Conservation (phyloP, 2,329 filamentous ascomycete species). For the Arthrobotrys entomopaga region DNA sequence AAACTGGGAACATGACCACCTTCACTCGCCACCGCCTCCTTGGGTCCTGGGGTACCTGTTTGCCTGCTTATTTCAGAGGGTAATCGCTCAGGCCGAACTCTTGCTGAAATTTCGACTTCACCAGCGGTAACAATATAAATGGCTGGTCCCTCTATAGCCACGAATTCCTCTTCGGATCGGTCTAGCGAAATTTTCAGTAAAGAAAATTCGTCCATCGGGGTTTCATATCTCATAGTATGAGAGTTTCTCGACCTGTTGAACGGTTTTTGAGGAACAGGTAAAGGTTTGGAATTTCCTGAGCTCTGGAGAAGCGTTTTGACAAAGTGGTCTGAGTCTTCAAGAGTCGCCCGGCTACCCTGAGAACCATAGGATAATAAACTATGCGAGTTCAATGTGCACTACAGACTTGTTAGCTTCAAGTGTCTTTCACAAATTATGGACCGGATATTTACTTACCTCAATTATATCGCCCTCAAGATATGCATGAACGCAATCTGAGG, state of each 20-base stretch:
- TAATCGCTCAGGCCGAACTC: constrained; percentile 13
- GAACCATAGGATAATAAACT: constrained; percentile 3
- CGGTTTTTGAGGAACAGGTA: constrained; percentile 15
- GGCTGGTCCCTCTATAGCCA: constrained; percentile 31
- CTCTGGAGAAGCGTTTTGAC: constrained; percentile 19
- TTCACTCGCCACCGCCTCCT: constrained; percentile 34
- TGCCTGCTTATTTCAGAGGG: background rate
- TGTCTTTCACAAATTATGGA: background rate
- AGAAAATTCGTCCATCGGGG: constrained; percentile 25
- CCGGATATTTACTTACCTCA: constrained; percentile 13
- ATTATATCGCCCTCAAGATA: constrained; percentile 37
- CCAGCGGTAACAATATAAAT: constrained; percentile 37
- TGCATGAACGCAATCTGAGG: constrained; percentile 22
- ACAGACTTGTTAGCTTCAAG: background rate
- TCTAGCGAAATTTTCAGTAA: constrained; percentile 23
- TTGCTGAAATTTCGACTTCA: constrained; percentile 33
- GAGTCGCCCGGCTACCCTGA: background rate
- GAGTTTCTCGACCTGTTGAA: constrained; percentile 26
- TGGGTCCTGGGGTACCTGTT: constrained; percentile 23
- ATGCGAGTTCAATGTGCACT: constrained; percentile 28
- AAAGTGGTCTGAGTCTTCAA: background rate
- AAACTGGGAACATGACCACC: constrained; percentile 31
- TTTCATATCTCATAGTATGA: constrained; percentile 29
- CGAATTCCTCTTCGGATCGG: constrained; percentile 31
- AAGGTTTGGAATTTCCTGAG: constrained; percentile 8